Percentiles rank a stretch among this genome's conserved stretches.
These are phyloP conservation scores for Zymoseptoria ardabiliae DNA, from an alignment of 2,329 filamentous ascomycete species.

Conservation along the genomic window DNA sequence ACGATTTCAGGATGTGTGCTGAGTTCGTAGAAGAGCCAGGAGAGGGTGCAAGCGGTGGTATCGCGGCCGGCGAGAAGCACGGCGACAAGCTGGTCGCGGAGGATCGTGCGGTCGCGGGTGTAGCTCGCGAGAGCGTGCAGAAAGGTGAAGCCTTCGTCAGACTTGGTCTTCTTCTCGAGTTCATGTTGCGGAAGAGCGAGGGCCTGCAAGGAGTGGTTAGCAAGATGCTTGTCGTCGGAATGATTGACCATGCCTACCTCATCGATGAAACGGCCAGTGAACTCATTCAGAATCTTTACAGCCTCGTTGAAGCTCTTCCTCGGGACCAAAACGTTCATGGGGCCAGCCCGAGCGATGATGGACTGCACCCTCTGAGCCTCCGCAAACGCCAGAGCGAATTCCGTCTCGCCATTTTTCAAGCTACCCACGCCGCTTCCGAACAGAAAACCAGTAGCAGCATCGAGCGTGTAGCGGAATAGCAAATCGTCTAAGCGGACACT, in stretches of 20 bases:
- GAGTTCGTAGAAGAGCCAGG: conserved; percentile 78
- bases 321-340: conserved; percentile 57
- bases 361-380: conserved; percentile 70
- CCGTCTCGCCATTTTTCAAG: conserved; percentile 48
- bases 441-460: conserved; percentile 80
- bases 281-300: conserved; percentile 35
- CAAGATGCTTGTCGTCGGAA: neutral
- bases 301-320: conserved; percentile 55
- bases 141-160: conserved; percentile 70
- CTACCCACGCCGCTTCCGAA: conserved; percentile 67
- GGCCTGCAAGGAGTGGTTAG: conserved; percentile 35
- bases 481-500: conserved; percentile 66
- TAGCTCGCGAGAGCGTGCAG: conserved; percentile 76
- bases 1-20: conserved; percentile 61
- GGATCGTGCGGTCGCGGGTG: conserved; percentile 59
- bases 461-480: conserved; percentile 78
- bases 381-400: conserved; percentile 75
- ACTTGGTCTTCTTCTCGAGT: conserved; percentile 64
- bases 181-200: conserved; percentile 63
- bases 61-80: conserved; percentile 80
- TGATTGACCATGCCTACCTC: neutral
- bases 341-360: conserved; percentile 57
- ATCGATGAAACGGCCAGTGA: neutral
- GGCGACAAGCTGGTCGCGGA: conserved; percentile 78
- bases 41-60: conserved; percentile 75